phyloP scores from a whole-genome alignment of 148 eudicot genomes.

The Pouteria glomerata region DNA sequence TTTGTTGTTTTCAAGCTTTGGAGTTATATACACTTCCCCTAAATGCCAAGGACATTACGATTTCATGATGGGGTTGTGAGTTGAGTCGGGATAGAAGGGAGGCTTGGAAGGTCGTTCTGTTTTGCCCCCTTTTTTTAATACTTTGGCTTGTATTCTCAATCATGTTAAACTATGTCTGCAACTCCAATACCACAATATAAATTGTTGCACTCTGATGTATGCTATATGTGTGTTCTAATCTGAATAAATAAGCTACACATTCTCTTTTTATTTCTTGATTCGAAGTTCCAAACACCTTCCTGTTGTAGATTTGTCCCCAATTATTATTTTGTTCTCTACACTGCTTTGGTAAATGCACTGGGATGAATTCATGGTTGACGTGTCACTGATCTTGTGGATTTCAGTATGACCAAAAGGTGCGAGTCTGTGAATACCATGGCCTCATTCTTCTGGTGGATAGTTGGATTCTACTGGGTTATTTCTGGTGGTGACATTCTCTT shows the following conservation, averaged over 20 bases:
- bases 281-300: background rate
- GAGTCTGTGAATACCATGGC: slow-evolving; percentile 81
- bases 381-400: slow-evolving; percentile 6
- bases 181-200: background rate
- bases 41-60: no score
- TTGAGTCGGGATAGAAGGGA: no score
- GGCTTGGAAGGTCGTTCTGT: no score
- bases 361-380: slow-evolving; percentile 6
- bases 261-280: background rate
- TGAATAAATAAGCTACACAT: background rate
- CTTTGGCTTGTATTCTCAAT: background rate
- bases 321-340: slow-evolving; percentile 6
- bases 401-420: slow-evolving; percentile 58
- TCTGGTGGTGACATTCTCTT: slow-evolving; percentile 80
- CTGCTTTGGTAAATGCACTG: background rate
- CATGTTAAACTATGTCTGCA: background rate
- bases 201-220: background rate
- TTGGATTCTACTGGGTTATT: slow-evolving; percentile 93
- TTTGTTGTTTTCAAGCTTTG: no score
- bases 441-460: slow-evolving; percentile 95
- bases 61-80: no score
- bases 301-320: background rate
- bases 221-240: background rate
- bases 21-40: no score
- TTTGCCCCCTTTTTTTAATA: background rate